A percentile compares a stretch with the other conserved stretches of the same genome.
Evolutionary conservation across 352 stramenopile genomes (phyloP).

Genomic region (Globisporangium paroecandrum): DNA sequence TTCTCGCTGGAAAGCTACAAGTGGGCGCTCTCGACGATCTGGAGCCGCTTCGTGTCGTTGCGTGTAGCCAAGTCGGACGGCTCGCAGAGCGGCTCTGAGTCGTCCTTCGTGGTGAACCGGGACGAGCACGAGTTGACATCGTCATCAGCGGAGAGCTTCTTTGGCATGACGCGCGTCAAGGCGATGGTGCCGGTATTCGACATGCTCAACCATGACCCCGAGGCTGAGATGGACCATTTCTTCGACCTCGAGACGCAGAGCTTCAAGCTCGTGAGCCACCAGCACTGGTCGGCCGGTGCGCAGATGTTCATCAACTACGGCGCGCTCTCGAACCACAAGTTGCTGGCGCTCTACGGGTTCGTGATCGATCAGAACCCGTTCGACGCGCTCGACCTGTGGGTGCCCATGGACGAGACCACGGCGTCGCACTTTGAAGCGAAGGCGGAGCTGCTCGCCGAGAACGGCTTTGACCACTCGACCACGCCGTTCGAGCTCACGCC

Average conservation of each 20-base stretch:
- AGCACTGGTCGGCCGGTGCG: constrained; percentile 64
- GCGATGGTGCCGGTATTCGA: constrained; percentile 85
- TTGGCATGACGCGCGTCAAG: constrained; percentile 47
- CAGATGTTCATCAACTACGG: constrained; percentile 85
- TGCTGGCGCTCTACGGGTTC: constrained; percentile 79
- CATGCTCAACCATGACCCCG: constrained; percentile 83
- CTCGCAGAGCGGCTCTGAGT: constrained; percentile 11
- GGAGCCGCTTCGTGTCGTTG: constrained; percentile 81
- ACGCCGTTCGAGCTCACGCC: constrained; percentile 62
- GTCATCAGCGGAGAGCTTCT: not conserved
- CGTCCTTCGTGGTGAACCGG: not conserved
- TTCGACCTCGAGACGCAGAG: constrained; percentile 44
- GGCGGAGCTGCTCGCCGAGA: constrained; percentile 32
- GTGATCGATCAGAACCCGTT: constrained; percentile 64
- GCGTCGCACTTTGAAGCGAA: constrained; percentile 48
- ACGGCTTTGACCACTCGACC: constrained; percentile 57
- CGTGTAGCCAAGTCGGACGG: constrained; percentile 25
- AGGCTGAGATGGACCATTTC: constrained; percentile 70
- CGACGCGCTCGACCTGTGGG: constrained; percentile 71
- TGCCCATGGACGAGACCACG: constrained; percentile 54
- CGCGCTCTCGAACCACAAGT: constrained; percentile 77
- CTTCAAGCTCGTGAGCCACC: constrained; percentile 70
- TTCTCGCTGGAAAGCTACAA: constrained; percentile 77
- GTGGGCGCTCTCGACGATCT: constrained; percentile 84
- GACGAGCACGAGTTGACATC: not conserved